Evolutionary conservation across 768 basidiomycete species (phyloP), one percentile per base, ranked within the genome.

Genomic region (Tricholoma flavovirens): DNA sequence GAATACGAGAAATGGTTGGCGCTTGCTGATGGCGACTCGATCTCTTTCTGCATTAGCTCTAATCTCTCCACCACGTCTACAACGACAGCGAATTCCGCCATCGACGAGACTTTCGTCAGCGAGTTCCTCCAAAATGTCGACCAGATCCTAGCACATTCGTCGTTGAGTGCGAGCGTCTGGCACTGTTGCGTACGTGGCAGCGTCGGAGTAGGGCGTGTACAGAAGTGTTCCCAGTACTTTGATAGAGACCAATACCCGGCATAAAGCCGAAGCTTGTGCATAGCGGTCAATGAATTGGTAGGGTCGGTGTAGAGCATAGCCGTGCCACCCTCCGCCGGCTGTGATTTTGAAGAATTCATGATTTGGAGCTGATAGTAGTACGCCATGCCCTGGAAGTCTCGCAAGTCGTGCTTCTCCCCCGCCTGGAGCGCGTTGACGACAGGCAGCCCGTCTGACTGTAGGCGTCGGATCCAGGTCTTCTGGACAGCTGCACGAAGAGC

Each of bases 231-330:
- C 53, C 53, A 54, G 33, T 56, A 56, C 30, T 40, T 35, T 7
- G 49, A 56, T 19, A 56, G 36, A 3, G 55, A 50, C 48, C 48
- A 56, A 29, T 49, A 51, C 9, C 48, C 48, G n/a, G 55, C 22
- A 30, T 30, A 33, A 4, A 56, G 33, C 30, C 30, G 32, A 12
- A 45, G 55, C 22, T 30, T 56, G 12, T 56, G 22, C 4, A 24
- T 9, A 10, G 26, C 15, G 22, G 12, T 50, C 11, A 56, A 35
- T 11, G 24, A 36, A 11, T 21, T 24, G 9, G 21, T 36, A 24
- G 46, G 46, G 42, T 38, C 29, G 24, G 19, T 26, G 8, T 38
- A 49, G 36, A 48, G 46, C 46, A 48, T 48, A 29, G 48, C 22
- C 4, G 55, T 49, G n/a, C 17, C 17, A 24, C 30, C 30, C 1